Evolutionary conservation across 2,329 filamentous ascomycete genomes (phyloP).

Genomic region (Chaetoscypha palmicola): DNA sequence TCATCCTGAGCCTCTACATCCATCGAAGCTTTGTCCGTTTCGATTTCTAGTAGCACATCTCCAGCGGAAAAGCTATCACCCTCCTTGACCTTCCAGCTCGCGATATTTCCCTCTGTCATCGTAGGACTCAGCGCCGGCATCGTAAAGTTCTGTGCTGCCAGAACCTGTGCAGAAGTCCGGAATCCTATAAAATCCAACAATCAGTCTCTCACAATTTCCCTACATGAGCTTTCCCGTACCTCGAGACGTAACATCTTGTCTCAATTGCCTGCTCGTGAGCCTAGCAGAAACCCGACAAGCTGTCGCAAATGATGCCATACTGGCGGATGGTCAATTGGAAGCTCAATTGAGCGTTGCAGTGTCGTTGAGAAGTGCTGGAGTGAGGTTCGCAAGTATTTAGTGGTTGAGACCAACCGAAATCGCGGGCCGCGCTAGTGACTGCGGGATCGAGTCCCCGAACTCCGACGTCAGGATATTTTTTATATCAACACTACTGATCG

Average conservation of each 20-base stretch:
- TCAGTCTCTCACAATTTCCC: conserved; percentile 14
- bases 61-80: conserved; percentile 75
- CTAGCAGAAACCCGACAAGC: conserved; percentile 58
- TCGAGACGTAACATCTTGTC: conserved; percentile 48
- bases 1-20: conserved; percentile 91
- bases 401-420: conserved; percentile 22
- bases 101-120: conserved; percentile 90
- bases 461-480: conserved; percentile 17
- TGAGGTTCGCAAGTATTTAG: conserved; percentile 13
- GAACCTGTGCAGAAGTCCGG: conserved; percentile 51
- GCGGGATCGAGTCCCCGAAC: conserved; percentile 18
- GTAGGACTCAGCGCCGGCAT: conserved; percentile 90
- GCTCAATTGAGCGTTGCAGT: conserved; percentile 27
- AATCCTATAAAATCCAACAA: conserved; percentile 44
- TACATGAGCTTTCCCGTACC: conserved; percentile 38
- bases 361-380: conserved; percentile 12
- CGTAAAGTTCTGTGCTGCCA: conserved; percentile 77
- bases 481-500: conserved; percentile 5
- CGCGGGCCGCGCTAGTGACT: conserved; percentile 9
- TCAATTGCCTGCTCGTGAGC: conserved; percentile 47
- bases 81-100: conserved; percentile 79
- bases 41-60: conserved; percentile 84
- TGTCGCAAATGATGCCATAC: conserved; percentile 61
- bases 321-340: conserved; percentile 24
- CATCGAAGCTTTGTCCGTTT: conserved; percentile 93